Evolutionary conservation across 164 flowering plant genomes (phyloP).

Genomic region (Hamamelis virginiana): DNA sequence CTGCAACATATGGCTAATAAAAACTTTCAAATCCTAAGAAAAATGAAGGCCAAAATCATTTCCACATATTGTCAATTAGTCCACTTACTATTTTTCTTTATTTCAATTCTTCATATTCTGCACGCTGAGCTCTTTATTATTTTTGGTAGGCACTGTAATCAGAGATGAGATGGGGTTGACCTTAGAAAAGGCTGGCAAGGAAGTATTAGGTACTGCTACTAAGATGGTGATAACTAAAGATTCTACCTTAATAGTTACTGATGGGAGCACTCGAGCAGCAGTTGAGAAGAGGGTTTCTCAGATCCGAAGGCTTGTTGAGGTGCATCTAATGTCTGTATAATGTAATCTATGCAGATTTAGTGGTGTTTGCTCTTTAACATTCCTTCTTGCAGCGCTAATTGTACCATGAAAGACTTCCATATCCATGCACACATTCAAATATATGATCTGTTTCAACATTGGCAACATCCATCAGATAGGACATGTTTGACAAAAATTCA

Average conservation of each 20-base stretch:
- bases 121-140: background rate
- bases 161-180: conserved; percentile 78
- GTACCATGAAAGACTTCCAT: background rate
- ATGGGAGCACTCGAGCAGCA: conserved; percentile 74
- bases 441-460: too few relatives aligned
- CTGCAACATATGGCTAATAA: too few relatives aligned
- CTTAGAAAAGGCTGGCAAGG: conserved; percentile 67
- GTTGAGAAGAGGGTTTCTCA: conserved; percentile 70
- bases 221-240: conserved; percentile 81
- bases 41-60: background rate
- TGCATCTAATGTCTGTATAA: conserved; percentile 8
- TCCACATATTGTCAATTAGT: background rate
- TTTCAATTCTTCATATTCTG: background rate
- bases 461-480: too few relatives aligned
- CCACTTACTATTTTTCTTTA: background rate
- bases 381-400: background rate
- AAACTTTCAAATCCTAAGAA: too few relatives aligned
- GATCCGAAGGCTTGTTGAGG: conserved; percentile 66
- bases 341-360: background rate
- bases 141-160: conserved; percentile 71
- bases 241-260: conserved; percentile 76
- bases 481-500: too few relatives aligned
- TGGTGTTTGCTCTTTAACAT: background rate
- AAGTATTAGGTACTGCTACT: conserved; percentile 66
- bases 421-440: background rate